These are phyloP conservation scores for Chlorella sorokiniana DNA, from an alignment of 139 green algal genomes.

Conservation along the genomic window DNA sequence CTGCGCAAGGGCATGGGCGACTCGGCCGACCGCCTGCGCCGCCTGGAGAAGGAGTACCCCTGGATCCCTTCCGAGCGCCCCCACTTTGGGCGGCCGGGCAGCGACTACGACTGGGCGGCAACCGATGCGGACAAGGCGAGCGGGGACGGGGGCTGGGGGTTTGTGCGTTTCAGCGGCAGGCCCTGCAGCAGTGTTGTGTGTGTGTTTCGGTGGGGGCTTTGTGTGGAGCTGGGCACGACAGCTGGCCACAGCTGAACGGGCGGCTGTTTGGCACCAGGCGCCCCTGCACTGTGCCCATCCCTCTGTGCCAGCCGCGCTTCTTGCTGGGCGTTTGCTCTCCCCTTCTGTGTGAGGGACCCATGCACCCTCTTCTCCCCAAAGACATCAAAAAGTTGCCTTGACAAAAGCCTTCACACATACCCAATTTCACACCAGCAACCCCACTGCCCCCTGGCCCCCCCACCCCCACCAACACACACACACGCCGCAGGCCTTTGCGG, in stretches of 20 bases:
- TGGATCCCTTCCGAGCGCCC: slow-evolving; percentile 82
- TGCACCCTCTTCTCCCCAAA: too few relatives aligned
- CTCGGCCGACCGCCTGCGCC: slow-evolving; percentile 20
- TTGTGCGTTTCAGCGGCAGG: background rate
- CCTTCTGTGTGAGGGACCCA: too few relatives aligned
- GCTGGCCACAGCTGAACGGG: too few relatives aligned
- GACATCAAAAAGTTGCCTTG: too few relatives aligned
- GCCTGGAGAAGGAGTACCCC: slow-evolving; percentile 68
- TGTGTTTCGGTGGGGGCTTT: too few relatives aligned
- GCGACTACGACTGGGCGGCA: slow-evolving; percentile 84
- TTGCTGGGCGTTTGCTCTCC: too few relatives aligned
- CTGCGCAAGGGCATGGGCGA: slow-evolving; percentile 36
- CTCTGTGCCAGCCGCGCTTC: too few relatives aligned
- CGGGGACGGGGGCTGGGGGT: background rate
- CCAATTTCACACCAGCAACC: background rate
- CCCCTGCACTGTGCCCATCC: too few relatives aligned
- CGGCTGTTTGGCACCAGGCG: too few relatives aligned
- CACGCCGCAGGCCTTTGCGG: slow-evolving; percentile 29
- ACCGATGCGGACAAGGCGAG: slow-evolving; percentile 46
- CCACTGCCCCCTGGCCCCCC: background rate
- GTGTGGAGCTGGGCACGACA: too few relatives aligned
- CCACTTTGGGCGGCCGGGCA: slow-evolving; percentile 70
- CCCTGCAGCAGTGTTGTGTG: too few relatives aligned
- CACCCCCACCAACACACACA: background rate
- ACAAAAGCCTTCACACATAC: background rate